Evolutionary conservation across 192 early-diverging fungal genomes (phyloP), one percentile per base, ranked within the genome.

Genomic region (Chytriomyces sp.): DNA sequence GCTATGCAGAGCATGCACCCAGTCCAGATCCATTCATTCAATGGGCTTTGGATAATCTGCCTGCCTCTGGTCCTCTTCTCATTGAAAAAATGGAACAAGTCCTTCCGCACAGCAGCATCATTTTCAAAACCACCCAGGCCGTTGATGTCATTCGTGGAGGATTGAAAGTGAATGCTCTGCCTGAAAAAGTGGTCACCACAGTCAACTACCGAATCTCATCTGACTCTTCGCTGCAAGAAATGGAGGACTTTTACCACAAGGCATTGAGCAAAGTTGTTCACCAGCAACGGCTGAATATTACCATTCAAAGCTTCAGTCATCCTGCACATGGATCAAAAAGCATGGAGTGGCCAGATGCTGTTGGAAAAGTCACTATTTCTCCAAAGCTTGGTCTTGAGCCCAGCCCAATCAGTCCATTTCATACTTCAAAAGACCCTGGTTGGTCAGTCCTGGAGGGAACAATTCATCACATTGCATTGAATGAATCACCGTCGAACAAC

Each of bases 91-190:
- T 80, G 49, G 62, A 69, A 35, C 0, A 35, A 35, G 28, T 35
- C 28, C 28, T 47, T 8, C 9, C 6, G 9, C 18, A 6, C 35
- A 18, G 47, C 45, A 69, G 18, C 72, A 63, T 47, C 24, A 46
- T 77, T 66, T 75, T 86, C 50, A 73, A 18, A 0, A 86, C 85
- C 8, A 61, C 79, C 43, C 85, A 86, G 69, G 85, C 85, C 10
- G 79, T 82, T 3, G 81, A 82, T 57, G 74, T 86, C 64, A 80
- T 86, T 43, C 45, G 65, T 11, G 85, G 85, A 7, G 85, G 85
- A 18, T 79, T 82, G 49, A 86, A 86, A 77, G 80, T 82, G 13
- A 85, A 85, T 53, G 83, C 81, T 5, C 83, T 85, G 23, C 83
- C 83, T 3, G 81, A 82, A 64, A 46, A 60, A 13, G 61, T 68